phyloP scores from a whole-genome alignment of 495 filamentous ascomycete species.

The Neurospora africana region DNA sequence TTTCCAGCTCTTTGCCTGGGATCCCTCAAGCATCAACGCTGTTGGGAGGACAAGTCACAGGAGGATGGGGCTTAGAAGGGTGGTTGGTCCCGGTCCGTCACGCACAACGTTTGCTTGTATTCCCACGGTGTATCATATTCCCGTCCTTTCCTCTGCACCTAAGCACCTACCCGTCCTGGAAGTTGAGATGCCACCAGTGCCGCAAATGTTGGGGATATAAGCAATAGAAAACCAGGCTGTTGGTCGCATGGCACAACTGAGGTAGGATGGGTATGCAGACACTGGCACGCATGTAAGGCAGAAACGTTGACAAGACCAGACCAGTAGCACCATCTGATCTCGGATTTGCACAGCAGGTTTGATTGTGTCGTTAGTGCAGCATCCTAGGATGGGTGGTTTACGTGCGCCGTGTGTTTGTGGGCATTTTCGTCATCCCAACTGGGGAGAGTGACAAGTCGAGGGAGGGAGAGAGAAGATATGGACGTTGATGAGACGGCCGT shows the following conservation, averaged over 20 bases:
- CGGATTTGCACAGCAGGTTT: not conserved
- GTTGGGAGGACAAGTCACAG: not conserved
- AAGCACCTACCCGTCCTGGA: constrained; percentile 13
- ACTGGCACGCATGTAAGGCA: not conserved
- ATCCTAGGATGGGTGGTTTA: not conserved
- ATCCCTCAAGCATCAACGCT: not conserved
- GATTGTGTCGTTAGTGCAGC: not conserved
- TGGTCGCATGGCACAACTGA: not conserved
- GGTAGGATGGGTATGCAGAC: not conserved
- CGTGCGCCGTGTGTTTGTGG: not conserved
- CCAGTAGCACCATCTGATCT: not conserved
- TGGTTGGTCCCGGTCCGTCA: not conserved
- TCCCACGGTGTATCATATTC: not conserved
- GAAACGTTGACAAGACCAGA: not conserved
- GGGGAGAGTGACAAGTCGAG: not conserved
- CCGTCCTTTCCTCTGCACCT: not conserved
- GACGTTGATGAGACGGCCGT: not conserved
- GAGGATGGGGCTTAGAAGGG: not conserved
- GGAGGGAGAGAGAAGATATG: not conserved
- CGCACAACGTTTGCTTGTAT: not conserved
- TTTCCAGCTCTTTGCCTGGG: not conserved
- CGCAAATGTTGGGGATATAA: not conserved
- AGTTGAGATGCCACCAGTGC: not conserved
- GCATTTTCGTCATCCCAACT: not conserved
- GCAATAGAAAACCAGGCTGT: not conserved